phyloP scores from a whole-genome alignment of 257 asterid genomes.

The Gentiana dahurica region DNA sequence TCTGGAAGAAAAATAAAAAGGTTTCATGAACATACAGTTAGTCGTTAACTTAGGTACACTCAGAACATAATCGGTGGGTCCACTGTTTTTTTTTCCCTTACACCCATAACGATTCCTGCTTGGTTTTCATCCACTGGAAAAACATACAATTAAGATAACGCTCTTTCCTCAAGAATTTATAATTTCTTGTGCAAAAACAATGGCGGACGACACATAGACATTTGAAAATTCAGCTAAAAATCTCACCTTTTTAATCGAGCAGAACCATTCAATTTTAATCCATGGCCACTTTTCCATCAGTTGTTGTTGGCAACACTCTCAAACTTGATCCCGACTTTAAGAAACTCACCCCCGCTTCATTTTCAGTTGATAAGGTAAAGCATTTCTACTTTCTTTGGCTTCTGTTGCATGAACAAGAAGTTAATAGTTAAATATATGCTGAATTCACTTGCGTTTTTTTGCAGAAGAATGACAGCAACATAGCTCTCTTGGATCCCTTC shows the following conservation, averaged over 20 bases:
- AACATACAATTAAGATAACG: slow-evolving; percentile 24
- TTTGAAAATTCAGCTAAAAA: slow-evolving; percentile 1
- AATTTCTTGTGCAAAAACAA: background rate
- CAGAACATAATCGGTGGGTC: too few species aligned
- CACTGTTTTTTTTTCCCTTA: too few species aligned
- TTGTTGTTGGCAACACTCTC: slow-evolving; percentile 42
- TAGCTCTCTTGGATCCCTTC: slow-evolving; percentile 18
- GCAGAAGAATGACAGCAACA: slow-evolving; percentile 30
- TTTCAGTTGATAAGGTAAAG: slow-evolving; percentile 50
- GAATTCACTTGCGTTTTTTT: background rate
- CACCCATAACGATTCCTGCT: too few species aligned
- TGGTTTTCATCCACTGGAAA: slow-evolving; percentile 38
- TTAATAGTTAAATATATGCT: too few species aligned
- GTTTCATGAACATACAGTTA: too few species aligned
- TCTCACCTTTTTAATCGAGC: background rate
- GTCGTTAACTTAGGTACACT: too few species aligned
- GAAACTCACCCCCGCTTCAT: slow-evolving; percentile 33
- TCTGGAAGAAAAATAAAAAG: too few species aligned
- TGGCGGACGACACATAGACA: background rate
- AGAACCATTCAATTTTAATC: background rate
- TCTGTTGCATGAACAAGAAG: background rate
- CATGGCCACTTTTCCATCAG: slow-evolving; percentile 87
- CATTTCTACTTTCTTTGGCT: background rate
- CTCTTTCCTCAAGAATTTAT: background rate
- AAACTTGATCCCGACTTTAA: slow-evolving; percentile 55